These are phyloP conservation scores for Starmera caribaea DNA, from an alignment of 805 yeast genomes.

Conservation along the genomic window DNA sequence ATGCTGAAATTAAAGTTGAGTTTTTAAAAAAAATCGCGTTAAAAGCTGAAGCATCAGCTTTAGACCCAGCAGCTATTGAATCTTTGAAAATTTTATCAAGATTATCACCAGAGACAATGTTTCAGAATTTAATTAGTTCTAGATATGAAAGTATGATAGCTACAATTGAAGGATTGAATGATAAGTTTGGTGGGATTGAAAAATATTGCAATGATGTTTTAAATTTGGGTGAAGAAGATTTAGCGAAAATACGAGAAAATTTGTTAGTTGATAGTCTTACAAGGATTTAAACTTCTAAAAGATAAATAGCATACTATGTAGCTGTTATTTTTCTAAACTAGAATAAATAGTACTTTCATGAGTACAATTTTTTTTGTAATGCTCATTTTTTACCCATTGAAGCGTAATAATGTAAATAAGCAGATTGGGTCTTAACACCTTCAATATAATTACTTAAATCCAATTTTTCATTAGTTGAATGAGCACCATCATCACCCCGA, in stretches of 20 bases:
- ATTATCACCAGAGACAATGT: conserved; percentile 34
- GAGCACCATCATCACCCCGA: conserved; percentile 99
- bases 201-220: conserved; percentile 35
- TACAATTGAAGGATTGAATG: conserved; percentile 43
- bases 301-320: too few relatives aligned
- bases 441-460: conserved; percentile 82
- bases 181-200: conserved; percentile 44
- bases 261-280: conserved; percentile 12
- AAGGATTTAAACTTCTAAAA: too few relatives aligned
- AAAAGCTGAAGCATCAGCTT: neutral
- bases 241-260: conserved; percentile 25
- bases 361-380: too few relatives aligned
- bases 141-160: conserved; percentile 63
- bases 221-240: conserved; percentile 35
- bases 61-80: conserved; percentile 3
- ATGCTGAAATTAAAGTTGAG: conserved; percentile 14
- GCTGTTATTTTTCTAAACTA: too few relatives aligned
- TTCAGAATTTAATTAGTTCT: conserved; percentile 50
- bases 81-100: conserved; percentile 1
- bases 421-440: conserved; percentile 89
- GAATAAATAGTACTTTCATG: too few relatives aligned
- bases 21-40: conserved; percentile 9
- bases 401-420: conserved; percentile 84
- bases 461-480: conserved; percentile 92
- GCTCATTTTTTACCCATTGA: neutral